Evolutionary conservation across 495 filamentous ascomycete genomes (phyloP), one percentile per base, ranked within the genome.

Genomic region (Geopyxis carbonaria): DNA sequence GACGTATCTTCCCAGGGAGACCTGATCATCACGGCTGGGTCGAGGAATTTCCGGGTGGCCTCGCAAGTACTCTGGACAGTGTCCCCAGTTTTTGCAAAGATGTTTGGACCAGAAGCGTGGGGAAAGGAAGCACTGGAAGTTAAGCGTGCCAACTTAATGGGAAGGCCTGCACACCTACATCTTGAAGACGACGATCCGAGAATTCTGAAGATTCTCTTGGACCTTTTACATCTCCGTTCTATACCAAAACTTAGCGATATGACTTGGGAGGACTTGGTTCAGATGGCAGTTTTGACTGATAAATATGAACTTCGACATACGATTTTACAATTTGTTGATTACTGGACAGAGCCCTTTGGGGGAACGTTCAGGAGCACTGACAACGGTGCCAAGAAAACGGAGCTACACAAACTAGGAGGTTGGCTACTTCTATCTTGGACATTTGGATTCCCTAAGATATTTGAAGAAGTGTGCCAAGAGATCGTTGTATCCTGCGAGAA

Each of bases 301-400:
- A 37, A 37, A 16, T 37, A 37, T 24, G 34, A 37, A 19, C 16
- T 37, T n/a, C n/a, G n/a, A n/a, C n/a, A n/a, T n/a, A n/a, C n/a
- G n/a, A n/a, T n/a, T n/a, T n/a, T n/a, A n/a, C n/a, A n/a, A n/a
- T n/a, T n/a, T n/a, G n/a, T n/a, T n/a, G n/a, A n/a, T n/a, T n/a
- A n/a, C n/a, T n/a, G n/a, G n/a, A n/a, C n/a, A n/a, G n/a, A n/a
- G n/a, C n/a, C n/a, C n/a, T n/a, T n/a, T n/a, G n/a, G n/a, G n/a
- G n/a, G n/a, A n/a, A n/a, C n/a, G n/a, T n/a, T n/a, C n/a, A n/a
- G n/a, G n/a, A n/a, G n/a, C n/a, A n/a, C n/a, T n/a, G n/a, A n/a
- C n/a, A n/a, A n/a, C n/a, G n/a, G n/a, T n/a, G n/a, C n/a, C n/a
- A n/a, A n/a, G n/a, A n/a, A n/a, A n/a, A n/a, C n/a, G n/a, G n/a